Percentiles rank a stretch among this genome's conserved stretches.
phyloP scores from a whole-genome alignment of 768 basidiomycete genomes.

The Mycena galopus region DNA sequence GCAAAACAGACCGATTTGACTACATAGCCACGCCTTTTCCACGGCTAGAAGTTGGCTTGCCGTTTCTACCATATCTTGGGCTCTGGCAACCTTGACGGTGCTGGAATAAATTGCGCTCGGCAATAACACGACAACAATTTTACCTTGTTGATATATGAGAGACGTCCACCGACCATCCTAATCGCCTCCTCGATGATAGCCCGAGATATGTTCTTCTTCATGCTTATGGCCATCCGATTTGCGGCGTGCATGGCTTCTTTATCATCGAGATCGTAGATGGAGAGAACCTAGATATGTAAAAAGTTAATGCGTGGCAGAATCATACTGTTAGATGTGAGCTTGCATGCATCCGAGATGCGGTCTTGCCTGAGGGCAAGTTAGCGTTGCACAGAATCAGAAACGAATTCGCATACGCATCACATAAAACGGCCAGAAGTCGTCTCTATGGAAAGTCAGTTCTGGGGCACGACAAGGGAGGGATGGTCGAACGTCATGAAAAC shows the following conservation, averaged over 20 bases:
- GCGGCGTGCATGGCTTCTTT: slow-evolving; percentile 72
- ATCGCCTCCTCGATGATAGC: slow-evolving; percentile 58
- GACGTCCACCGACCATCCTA: slow-evolving; percentile 79
- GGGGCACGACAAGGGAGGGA: neutral
- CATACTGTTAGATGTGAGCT: slow-evolving; percentile 33
- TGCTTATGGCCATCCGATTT: slow-evolving; percentile 61
- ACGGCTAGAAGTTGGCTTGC: slow-evolving; percentile 75
- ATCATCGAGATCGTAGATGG: slow-evolving; percentile 76
- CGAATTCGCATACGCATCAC: slow-evolving; percentile 64
- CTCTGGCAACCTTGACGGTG: slow-evolving; percentile 60
- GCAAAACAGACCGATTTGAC: slow-evolving; percentile 70
- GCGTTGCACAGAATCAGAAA: slow-evolving; percentile 7
- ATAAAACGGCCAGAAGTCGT: slow-evolving; percentile 88
- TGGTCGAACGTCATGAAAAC: slow-evolving; percentile 78
- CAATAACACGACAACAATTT: slow-evolving; percentile 10
- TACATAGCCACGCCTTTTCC: slow-evolving; percentile 86
- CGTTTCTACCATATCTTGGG: slow-evolving; percentile 71
- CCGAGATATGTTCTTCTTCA: slow-evolving; percentile 34
- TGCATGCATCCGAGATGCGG: slow-evolving; percentile 81
- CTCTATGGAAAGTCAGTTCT: slow-evolving; percentile 57
- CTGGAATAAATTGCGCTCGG: neutral
- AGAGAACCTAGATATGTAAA: slow-evolving; percentile 71
- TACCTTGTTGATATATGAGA: slow-evolving; percentile 80
- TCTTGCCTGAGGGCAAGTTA: slow-evolving; percentile 62
- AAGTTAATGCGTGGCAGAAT: neutral